These are phyloP conservation scores for Lactarius hatsudake DNA, from an alignment of 768 basidiomycete genomes.

Conservation along the genomic window DNA sequence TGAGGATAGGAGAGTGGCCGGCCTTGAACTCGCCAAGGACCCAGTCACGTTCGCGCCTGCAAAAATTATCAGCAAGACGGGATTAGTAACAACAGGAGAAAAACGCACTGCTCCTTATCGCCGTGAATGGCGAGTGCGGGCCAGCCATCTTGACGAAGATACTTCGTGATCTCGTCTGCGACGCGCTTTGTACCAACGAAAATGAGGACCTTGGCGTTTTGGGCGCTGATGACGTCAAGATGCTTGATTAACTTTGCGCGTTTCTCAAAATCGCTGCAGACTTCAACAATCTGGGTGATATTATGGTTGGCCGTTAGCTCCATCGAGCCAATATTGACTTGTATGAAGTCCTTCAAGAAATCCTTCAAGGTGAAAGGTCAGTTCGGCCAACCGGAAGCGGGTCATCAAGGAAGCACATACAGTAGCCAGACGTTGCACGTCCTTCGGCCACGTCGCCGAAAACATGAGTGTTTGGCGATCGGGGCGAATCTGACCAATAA, in stretches of 20 bases:
- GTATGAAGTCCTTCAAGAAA: constrained; percentile 94
- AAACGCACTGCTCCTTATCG: constrained; percentile 93
- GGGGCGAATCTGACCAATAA: constrained; percentile 94
- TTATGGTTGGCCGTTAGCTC: constrained; percentile 98
- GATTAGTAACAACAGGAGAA: neutral
- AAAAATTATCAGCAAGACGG: constrained; percentile 7
- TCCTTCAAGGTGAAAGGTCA: constrained; percentile 50
- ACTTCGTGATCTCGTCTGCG: constrained; percentile 98
- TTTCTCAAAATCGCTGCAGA: constrained; percentile 97
- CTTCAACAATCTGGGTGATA: constrained; percentile 92
- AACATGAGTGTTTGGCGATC: constrained; percentile 99
- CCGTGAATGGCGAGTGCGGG: constrained; percentile 99
- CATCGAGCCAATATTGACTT: constrained; percentile 99
- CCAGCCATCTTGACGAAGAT: constrained; percentile 97
- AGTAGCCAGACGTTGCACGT: constrained; percentile 95
- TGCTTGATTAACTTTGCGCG: constrained; percentile 94
- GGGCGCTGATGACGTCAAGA: constrained; percentile 91
- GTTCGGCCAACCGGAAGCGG: neutral
- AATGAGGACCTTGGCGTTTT: constrained; percentile 98
- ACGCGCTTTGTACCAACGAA: constrained; percentile 98
- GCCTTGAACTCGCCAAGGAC: constrained; percentile 98
- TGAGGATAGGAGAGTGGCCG: constrained; percentile 94
- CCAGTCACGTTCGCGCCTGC: constrained; percentile 97
- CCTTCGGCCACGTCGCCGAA: constrained; percentile 99
- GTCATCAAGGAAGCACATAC: constrained; percentile 39